Evolutionary conservation across 2,329 filamentous ascomycete species (phyloP), one percentile per base, ranked within the genome.

Genomic region (Pseudopithomyces maydicus): DNA sequence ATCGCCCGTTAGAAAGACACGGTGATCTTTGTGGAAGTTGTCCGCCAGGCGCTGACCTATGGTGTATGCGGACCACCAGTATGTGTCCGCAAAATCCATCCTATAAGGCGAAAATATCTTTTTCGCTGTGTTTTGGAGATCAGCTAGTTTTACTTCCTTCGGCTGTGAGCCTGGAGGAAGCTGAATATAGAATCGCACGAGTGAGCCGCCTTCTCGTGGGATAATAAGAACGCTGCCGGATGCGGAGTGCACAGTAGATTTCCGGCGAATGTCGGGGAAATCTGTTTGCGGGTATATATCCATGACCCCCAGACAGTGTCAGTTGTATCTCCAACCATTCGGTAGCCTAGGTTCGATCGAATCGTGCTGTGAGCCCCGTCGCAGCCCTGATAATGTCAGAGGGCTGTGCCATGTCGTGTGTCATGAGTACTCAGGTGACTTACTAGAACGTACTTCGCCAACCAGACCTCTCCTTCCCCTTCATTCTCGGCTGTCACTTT

Each of bases 11-110:
- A 91, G 78, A 71, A 91, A 91, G n/a, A 89, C 83, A 15, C 85
- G 82, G 57, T 86, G 78, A 45, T 84, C 80, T 66, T 89, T 85
- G 62, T 85, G 84, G 76, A 92, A 92, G 45, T 84, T 82, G 62
- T 85, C 85, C 1, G 89, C 90, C 20, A 92, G 83, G 17, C 90
- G 84, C 77, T 90, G 88, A 11, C 88, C 86, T 55, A 90, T 87
- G 63, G 87, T 83, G 70, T 90, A 91, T 42, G 87, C 85, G 44
- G 88, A 88, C 77, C 90, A 91, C 88, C 89, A 91, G 17, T 74
- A 88, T 79, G 84, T 86, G 52, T 82, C 80, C 0, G 78, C 78
- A 50, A 86, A 80, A 0, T 85, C 81, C 59, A 88, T 77, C 0
- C 65, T 58, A 54, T 86, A 88, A 0, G 85, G 85, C 0, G 71